Conservation (phyloP, 345 rosid species). For the Excoecaria cochinchinensis region DNA sequence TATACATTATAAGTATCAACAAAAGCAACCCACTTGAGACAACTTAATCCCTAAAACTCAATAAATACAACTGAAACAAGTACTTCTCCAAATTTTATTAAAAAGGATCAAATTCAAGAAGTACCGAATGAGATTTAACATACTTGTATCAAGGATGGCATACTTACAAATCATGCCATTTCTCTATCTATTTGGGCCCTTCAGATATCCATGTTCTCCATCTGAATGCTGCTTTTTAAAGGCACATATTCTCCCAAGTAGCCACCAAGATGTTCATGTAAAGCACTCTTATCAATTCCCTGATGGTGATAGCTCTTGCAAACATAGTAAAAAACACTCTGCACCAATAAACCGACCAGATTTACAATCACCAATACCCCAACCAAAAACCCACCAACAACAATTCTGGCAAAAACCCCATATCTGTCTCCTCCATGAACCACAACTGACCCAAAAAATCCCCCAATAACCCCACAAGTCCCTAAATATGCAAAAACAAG, state of each 20-base stretch:
- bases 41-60: neutral
- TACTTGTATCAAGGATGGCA: neutral
- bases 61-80: neutral
- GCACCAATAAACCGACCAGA: slow-evolving; percentile 81
- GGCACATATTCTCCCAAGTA: slow-evolving; percentile 95
- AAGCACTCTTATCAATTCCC: slow-evolving; percentile 74
- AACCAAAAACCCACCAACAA: slow-evolving; percentile 80
- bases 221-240: slow-evolving; percentile 83
- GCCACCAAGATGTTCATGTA: slow-evolving; percentile 91
- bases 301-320: slow-evolving; percentile 92
- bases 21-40: neutral
- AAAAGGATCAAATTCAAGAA: neutral
- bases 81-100: slow-evolving; percentile 5
- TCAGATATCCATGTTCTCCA: slow-evolving; percentile 80
- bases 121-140: neutral
- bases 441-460: slow-evolving; percentile 51
- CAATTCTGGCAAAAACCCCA: slow-evolving; percentile 58
- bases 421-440: slow-evolving; percentile 73
- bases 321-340: slow-evolving; percentile 89
- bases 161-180: slow-evolving; percentile 4
- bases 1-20: slow-evolving; percentile 2
- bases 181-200: neutral
- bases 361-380: slow-evolving; percentile 85
- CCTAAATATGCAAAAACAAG: slow-evolving; percentile 68
- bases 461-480: slow-evolving; percentile 46